A percentile compares a stretch with the other conserved stretches of the same genome.
phyloP scores from a whole-genome alignment of 2,329 filamentous ascomycete genomes.

The Cladosporium sp. region DNA sequence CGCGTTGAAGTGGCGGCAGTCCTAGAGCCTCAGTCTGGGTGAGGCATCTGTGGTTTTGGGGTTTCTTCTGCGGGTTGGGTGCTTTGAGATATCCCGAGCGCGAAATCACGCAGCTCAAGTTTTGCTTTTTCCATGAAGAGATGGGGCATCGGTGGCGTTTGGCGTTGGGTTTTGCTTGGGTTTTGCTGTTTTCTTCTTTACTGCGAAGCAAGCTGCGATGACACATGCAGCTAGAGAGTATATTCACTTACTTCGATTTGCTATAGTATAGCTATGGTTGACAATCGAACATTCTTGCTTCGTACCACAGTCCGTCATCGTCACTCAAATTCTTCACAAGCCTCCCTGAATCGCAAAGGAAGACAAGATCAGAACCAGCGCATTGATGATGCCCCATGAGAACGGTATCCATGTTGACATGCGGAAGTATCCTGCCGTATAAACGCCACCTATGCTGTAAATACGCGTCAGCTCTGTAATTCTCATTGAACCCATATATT shows the following conservation, averaged over 20 bases:
- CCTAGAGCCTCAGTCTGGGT: background rate
- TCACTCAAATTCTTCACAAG: slow-evolving; percentile 55
- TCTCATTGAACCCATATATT: background rate
- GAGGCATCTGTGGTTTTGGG: background rate
- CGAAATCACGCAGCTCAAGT: background rate
- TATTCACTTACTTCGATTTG: background rate
- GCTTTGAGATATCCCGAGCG: slow-evolving; percentile 5
- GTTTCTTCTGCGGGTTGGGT: background rate
- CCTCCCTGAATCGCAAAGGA: slow-evolving; percentile 93
- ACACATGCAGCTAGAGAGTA: background rate
- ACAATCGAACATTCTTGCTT: background rate
- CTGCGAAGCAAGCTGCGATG: background rate
- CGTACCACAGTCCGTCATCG: background rate
- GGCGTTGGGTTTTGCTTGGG: background rate
- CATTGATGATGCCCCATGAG: slow-evolving; percentile 82
- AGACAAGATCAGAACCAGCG: slow-evolving; percentile 78
- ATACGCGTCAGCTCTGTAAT: slow-evolving; percentile 23
- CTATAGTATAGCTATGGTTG: background rate
- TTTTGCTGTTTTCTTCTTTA: background rate
- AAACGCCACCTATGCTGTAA: slow-evolving; percentile 72
- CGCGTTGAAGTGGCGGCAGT: background rate
- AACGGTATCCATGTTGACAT: slow-evolving; percentile 97
- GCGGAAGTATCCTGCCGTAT: slow-evolving; percentile 77
- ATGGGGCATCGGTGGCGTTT: background rate
- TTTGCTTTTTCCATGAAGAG: background rate